Evolutionary conservation across 192 early-diverging fungal species (phyloP).

Genomic region (Entomortierella chlamydospora): DNA sequence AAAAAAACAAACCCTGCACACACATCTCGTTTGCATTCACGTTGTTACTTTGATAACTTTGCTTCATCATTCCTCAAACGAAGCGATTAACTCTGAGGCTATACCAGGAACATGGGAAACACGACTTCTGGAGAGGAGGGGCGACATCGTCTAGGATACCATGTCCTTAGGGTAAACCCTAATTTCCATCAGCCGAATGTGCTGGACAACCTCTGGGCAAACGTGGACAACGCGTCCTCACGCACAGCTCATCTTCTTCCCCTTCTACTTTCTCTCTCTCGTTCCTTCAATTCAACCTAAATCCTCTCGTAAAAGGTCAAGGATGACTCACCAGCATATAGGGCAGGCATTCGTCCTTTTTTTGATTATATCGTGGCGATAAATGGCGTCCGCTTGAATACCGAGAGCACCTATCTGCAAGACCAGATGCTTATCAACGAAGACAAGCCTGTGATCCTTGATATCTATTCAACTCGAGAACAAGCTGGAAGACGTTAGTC

Average conservation of each 20-base stretch:
- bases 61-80: too few relatives aligned
- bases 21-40: too few relatives aligned
- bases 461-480: slow-evolving; percentile 71
- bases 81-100: neutral
- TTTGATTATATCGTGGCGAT: slow-evolving; percentile 79
- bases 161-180: slow-evolving; percentile 70
- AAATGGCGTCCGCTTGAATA: slow-evolving; percentile 64
- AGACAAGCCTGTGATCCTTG: slow-evolving; percentile 60
- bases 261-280: neutral
- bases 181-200: neutral
- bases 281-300: neutral
- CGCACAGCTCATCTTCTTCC: neutral
- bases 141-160: slow-evolving; percentile 67
- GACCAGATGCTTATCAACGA: slow-evolving; percentile 59
- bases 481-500: slow-evolving; percentile 60
- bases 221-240: neutral
- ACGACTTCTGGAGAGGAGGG: slow-evolving; percentile 61
- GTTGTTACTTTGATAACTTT: too few relatives aligned
- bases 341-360: slow-evolving; percentile 75
- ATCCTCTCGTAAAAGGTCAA: slow-evolving; percentile 59
- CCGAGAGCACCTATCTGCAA: slow-evolving; percentile 56
- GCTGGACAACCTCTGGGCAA: neutral
- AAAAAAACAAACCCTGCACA: too few relatives aligned
- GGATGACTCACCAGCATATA: slow-evolving; percentile 73
- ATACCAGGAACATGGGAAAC: slow-evolving; percentile 57